A percentile compares a stretch with the other conserved stretches of the same genome.
Conservation (phyloP, 176 grass and related monocot species). For the Tillandsia fasciculata region DNA sequence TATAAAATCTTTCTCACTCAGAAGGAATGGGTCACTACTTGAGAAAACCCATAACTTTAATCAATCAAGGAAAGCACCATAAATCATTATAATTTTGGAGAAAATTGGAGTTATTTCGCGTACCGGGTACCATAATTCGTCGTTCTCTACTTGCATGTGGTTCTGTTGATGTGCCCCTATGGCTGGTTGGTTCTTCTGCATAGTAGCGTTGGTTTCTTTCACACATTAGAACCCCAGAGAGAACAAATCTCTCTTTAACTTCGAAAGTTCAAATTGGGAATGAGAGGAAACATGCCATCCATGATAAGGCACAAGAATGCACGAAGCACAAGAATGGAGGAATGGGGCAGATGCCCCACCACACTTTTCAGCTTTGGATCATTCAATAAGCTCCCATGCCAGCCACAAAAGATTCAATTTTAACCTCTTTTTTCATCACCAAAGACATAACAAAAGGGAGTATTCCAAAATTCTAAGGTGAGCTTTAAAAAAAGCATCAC, state of each 20-base stretch:
- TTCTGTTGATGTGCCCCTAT: conserved; percentile 87
- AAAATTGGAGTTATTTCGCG: conserved; percentile 3
- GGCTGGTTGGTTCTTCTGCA: conserved; percentile 92
- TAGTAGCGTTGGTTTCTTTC: neutral
- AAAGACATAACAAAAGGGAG: neutral
- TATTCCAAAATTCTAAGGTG: neutral
- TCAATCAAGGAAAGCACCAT: neutral
- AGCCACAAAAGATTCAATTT: conserved; percentile 35
- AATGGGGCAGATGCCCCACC: conserved; percentile 86
- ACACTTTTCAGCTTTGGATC: conserved; percentile 76
- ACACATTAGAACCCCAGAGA: neutral
- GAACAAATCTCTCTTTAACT: neutral
- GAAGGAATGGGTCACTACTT: conserved; percentile 51
- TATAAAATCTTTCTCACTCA: conserved; percentile 74
- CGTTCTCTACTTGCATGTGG: conserved; percentile 88
- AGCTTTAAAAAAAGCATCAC: neutral
- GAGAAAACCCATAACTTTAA: conserved; percentile 9
- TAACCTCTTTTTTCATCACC: neutral
- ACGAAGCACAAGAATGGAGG: conserved; percentile 85
- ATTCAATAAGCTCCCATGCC: conserved; percentile 88
- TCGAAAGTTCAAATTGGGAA: conserved; percentile 3
- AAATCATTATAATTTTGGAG: neutral
- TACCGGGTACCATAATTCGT: conserved; percentile 89
- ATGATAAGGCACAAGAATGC: conserved; percentile 86
- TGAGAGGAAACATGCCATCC: conserved; percentile 54